phyloP scores from a whole-genome alignment of 2,329 filamentous ascomycete genomes.

The Xylaria sp. region DNA sequence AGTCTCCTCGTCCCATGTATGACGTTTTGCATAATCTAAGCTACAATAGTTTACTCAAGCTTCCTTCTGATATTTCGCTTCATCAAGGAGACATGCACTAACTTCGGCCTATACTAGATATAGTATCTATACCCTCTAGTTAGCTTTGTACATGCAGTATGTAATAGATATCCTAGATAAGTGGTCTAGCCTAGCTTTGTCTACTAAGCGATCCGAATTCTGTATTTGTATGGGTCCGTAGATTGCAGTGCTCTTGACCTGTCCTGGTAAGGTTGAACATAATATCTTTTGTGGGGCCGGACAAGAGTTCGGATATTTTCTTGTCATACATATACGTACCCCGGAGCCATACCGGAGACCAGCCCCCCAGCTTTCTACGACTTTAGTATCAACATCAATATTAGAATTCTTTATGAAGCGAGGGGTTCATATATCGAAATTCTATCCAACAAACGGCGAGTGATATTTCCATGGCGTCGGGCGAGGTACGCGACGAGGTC shows the following conservation, averaged over 20 bases:
- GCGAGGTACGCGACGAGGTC: conserved; percentile 9
- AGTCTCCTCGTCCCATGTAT: background rate
- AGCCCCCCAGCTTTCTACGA: background rate
- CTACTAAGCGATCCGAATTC: background rate
- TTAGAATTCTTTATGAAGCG: background rate
- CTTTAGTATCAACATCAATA: background rate
- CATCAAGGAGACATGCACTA: background rate
- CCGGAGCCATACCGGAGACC: background rate
- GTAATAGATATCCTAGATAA: background rate
- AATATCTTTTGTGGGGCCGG: conserved; percentile 11
- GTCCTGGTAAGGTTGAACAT: conserved; percentile 10
- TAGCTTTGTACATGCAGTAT: background rate
- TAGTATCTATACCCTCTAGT: background rate
- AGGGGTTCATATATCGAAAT: background rate
- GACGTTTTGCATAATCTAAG: background rate
- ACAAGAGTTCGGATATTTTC: background rate
- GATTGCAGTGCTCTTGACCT: conserved; percentile 1
- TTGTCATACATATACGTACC: background rate
- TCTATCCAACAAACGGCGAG: background rate
- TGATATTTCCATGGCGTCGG: conserved; percentile 8
- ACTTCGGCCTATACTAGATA: too few species aligned
- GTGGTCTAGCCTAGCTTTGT: background rate
- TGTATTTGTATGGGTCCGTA: conserved; percentile 11
- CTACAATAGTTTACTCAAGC: background rate
- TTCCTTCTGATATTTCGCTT: background rate